Conservation (phyloP, 2,329 filamentous ascomycete genomes). For the Calonectria honghensis region DNA sequence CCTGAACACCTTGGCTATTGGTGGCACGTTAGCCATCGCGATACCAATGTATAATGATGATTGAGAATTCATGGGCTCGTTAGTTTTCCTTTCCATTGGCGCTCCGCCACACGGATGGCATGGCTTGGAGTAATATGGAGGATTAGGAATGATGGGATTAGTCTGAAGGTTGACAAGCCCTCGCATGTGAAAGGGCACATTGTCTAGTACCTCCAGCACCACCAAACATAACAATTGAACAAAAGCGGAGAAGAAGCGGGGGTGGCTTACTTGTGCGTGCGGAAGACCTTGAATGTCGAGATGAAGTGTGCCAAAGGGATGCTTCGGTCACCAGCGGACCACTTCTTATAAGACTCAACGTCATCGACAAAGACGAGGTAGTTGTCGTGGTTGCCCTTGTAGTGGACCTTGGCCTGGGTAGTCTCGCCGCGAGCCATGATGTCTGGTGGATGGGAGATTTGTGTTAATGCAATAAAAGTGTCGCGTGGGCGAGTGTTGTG, state of each 20-base stretch:
- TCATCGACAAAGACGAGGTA: slow-evolving; percentile 78
- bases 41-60: neutral
- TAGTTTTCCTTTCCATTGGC: neutral
- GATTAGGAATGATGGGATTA: slow-evolving; percentile 13
- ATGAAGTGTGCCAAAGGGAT: slow-evolving; percentile 90
- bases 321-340: slow-evolving; percentile 83
- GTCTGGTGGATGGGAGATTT: slow-evolving; percentile 36
- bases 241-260: slow-evolving; percentile 36
- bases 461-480: slow-evolving; percentile 36
- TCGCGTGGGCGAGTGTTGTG: slow-evolving; percentile 36
- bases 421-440: slow-evolving; percentile 83
- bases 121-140: neutral
- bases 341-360: slow-evolving; percentile 81
- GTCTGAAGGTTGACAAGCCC: neutral
- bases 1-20: slow-evolving; percentile 88
- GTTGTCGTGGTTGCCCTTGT: slow-evolving; percentile 81
- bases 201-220: neutral
- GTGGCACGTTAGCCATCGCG: slow-evolving; percentile 40
- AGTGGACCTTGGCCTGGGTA: slow-evolving; percentile 86
- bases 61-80: too few relatives aligned
- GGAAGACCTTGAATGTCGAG: slow-evolving; percentile 90
- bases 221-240: neutral
- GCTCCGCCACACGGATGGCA: neutral
- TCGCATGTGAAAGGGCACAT: slow-evolving; percentile 8
- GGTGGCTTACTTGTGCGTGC: slow-evolving; percentile 87